Conservation (phyloP, 129 eudicot genomes). For the Lactuca sativa region DNA sequence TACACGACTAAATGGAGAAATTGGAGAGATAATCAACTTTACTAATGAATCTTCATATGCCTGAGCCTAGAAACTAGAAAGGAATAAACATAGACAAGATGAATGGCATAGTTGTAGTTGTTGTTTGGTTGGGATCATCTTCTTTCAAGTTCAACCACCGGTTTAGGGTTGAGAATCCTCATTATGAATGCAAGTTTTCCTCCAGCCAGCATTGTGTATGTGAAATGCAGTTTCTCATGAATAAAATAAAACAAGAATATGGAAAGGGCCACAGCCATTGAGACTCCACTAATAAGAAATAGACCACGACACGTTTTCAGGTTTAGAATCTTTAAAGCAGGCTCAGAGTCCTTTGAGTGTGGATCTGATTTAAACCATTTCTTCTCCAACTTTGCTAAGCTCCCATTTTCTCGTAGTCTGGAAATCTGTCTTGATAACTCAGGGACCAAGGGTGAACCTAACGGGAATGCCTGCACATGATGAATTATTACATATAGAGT, state of each 20-base stretch:
- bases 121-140: constrained; percentile 1
- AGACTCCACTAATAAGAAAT: constrained; percentile 15
- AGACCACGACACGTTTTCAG: constrained; percentile 10
- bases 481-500: neutral
- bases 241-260: neutral
- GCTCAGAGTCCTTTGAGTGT: neutral
- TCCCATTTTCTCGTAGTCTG: constrained; percentile 45
- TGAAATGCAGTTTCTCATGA: constrained; percentile 13
- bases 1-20: no score
- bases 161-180: neutral
- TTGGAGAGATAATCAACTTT: no score
- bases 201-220: constrained; percentile 1
- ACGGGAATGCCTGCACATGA: constrained; percentile 30
- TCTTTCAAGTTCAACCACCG: neutral
- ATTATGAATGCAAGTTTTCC: constrained; percentile 11
- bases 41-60: no score
- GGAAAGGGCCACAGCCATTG: constrained; percentile 18
- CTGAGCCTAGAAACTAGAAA: no score
- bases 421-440: constrained; percentile 38
- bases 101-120: neutral
- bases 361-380: constrained; percentile 29
- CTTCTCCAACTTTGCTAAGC: constrained; percentile 23
- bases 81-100: neutral
- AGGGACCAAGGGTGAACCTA: constrained; percentile 38
- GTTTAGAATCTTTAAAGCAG: neutral